These are phyloP conservation scores for Cladosporium sp. DNA, from an alignment of 2,329 filamentous ascomycete species.

Conservation along the genomic window DNA sequence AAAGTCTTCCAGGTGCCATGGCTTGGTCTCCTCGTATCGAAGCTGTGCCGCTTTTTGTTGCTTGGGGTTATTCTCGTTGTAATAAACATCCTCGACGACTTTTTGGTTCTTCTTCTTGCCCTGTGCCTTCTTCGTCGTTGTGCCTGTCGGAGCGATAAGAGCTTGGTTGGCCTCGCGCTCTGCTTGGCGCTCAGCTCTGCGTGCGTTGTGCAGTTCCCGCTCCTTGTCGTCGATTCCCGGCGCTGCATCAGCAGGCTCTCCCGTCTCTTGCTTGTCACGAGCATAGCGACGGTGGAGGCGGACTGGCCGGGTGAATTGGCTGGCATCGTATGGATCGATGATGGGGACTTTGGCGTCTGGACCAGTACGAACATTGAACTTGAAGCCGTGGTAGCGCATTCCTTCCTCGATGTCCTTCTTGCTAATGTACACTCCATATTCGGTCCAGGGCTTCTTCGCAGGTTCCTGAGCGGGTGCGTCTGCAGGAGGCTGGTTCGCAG, in stretches of 20 bases:
- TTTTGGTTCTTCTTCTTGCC: slow-evolving; percentile 67
- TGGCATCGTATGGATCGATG: slow-evolving; percentile 68
- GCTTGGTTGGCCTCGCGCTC: slow-evolving; percentile 85
- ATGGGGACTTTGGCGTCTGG: slow-evolving; percentile 30
- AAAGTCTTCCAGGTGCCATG: slow-evolving; percentile 96
- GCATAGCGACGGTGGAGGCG: slow-evolving; percentile 88
- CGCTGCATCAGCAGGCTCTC: slow-evolving; percentile 32
- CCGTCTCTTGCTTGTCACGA: slow-evolving; percentile 55
- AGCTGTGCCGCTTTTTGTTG: slow-evolving; percentile 65
- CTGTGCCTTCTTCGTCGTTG: slow-evolving; percentile 56
- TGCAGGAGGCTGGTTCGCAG: neutral
- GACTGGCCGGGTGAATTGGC: slow-evolving; percentile 84
- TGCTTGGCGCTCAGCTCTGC: slow-evolving; percentile 75
- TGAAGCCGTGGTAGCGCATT: slow-evolving; percentile 83
- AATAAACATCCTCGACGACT: slow-evolving; percentile 82
- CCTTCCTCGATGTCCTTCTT: slow-evolving; percentile 78
- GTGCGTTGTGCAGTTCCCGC: slow-evolving; percentile 57
- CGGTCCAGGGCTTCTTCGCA: neutral
- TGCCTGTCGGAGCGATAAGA: slow-evolving; percentile 83
- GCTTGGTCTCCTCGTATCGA: slow-evolving; percentile 90
- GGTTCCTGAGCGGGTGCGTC: neutral
- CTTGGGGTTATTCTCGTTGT: slow-evolving; percentile 73
- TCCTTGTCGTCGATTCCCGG: slow-evolving; percentile 63
- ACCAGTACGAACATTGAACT: slow-evolving; percentile 62
- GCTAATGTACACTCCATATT: slow-evolving; percentile 58